A percentile compares a stretch with the other conserved stretches of the same genome.
Evolutionary conservation across 2,329 filamentous ascomycete species (phyloP).

Genomic region (Catunica adiposa): DNA sequence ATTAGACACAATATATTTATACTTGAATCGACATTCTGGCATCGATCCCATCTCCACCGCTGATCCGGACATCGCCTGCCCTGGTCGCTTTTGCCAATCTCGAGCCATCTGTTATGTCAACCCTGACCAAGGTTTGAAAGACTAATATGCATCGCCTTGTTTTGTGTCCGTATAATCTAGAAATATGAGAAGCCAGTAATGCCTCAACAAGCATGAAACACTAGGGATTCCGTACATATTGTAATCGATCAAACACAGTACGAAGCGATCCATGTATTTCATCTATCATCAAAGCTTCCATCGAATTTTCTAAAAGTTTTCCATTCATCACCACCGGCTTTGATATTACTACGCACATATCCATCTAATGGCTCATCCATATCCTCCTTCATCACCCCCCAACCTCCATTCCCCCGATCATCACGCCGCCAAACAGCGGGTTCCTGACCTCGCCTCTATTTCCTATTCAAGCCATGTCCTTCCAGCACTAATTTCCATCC

Average conservation of each 20-base stretch:
- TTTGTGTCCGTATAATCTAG: not conserved
- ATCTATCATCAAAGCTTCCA: too few species aligned
- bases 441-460: not conserved
- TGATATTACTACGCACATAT: not conserved
- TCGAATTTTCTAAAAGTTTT: not conserved
- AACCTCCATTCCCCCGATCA: not conserved
- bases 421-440: not conserved
- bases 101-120: not conserved
- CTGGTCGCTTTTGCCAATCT: not conserved
- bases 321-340: not conserved
- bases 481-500: too few species aligned
- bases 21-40: too few species aligned
- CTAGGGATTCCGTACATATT: not conserved
- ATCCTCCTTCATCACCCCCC: not conserved
- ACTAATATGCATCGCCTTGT: too few species aligned
- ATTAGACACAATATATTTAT: too few species aligned
- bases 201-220: not conserved
- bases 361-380: not conserved
- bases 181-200: too few species aligned
- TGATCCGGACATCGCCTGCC: not conserved
- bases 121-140: not conserved
- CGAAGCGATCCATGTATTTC: too few species aligned
- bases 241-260: too few species aligned
- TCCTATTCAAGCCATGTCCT: not conserved
- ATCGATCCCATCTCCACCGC: not conserved